Evolutionary conservation across 805 yeast species (phyloP), one percentile per base, ranked within the genome.

Genomic region (Kodamaea neixiangensis): DNA sequence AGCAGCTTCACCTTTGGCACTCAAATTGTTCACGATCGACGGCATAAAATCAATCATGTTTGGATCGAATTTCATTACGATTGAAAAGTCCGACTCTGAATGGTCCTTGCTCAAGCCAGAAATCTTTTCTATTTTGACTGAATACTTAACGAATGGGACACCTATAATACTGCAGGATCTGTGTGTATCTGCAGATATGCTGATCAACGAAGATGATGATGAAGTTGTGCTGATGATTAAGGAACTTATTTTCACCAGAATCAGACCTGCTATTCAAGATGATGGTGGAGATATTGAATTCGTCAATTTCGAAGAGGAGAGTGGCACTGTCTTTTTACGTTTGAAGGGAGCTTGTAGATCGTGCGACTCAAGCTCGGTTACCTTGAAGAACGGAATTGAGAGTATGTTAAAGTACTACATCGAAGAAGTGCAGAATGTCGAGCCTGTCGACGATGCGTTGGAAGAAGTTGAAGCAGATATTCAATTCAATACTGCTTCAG

Each of bases 21-120:
- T 87, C 52, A 86, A 84, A 64, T 72, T 89, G 45, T 85, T 89
- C 59, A 75, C 85, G 6, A 74, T 89, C 2, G 94, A 89, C 59
- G 96, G 96, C 3, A 80, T 90, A 35, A 77, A 77, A 41, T 78
- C 90, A 1, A 82, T 90, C 47, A 79, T 90, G 85, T 83, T 88
- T 62, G 97, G 97, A 1, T 76, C 85, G 3, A 85, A 90, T 66
- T 90, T 91, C 66, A 85, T 90, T 54, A 90, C 97, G 0, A 80
- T 90, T 14, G 93, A 87, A 61, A 89, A 89, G 66, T 63, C 67
- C 17, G 60, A 68, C 29, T 66, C 64, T 7, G 81, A 75, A 45
- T 85, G 90, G 90, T 65, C 81, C 44, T 61, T 83, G 18, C 67
- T 85, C 47, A 85, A 85, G 63, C 89, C 89, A 0, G 88, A 84